Evolutionary conservation across 495 filamentous ascomycete species (phyloP), one percentile per base, ranked within the genome.

Genomic region (Penicillium daleae): DNA sequence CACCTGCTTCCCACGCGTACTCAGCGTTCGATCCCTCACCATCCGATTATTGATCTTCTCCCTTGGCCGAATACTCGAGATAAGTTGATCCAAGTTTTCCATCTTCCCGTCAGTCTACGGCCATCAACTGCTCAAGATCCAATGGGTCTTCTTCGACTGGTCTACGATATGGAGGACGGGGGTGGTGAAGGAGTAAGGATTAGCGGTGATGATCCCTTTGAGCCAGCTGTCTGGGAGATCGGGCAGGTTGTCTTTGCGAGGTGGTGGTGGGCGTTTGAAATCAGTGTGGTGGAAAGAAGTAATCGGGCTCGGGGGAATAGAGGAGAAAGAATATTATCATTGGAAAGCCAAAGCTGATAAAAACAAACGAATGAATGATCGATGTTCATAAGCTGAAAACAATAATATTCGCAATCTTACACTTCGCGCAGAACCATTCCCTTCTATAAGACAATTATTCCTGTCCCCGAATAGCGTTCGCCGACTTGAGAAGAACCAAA

Each of bases 261-360:
- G 57, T 83, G 82, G 83, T 84, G 81, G 80, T 84, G 79, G 73
- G 65, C 79, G 22, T 76, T 85, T 54, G 82, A 84, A 60, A 64
- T 64, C 31, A 65, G 62, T 19, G 62, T 82, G 33, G 56, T 83
- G 6, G 73, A 77, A 48, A 64, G 66, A 24, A 77, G 76, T 64
- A 83, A 85, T 65, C 60, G 67, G 39, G 71, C 68, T 71, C 66
- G 79, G 57, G 68, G 46, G 29, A 63, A 40, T 29, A 66, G 69
- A 64, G 73, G 69, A 3, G 49, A 62, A 48, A 63, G 57, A n/a
- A 24, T 21, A 24, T 40, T 59, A 42, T 26, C 49, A 39, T 31
- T 61, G 35, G 19, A 55, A 29, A 15, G 51, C 3, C 21, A 56
- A 3, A 9, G 13, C n/a, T 19, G 3, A 29, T 57, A 26, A 44